phyloP scores from a whole-genome alignment of 192 early-diverging fungal species.

The Podila minutissima region DNA sequence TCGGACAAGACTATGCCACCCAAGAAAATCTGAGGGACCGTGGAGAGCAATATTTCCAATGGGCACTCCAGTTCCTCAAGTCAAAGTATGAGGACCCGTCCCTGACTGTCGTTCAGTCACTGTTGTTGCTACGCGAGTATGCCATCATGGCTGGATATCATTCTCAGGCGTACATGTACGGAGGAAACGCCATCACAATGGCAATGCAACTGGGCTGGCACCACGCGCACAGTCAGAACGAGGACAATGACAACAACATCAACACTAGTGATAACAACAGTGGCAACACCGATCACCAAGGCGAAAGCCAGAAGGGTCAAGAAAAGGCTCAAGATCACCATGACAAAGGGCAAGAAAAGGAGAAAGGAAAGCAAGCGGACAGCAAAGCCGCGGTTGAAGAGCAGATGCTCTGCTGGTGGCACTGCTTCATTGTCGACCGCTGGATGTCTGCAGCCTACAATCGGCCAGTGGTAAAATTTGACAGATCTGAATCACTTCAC shows the following conservation, averaged over 20 bases:
- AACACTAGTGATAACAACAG: not conserved
- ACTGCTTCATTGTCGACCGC: constrained; percentile 51
- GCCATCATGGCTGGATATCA: constrained; percentile 48
- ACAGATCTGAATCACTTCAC: too few species aligned
- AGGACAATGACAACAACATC: not conserved
- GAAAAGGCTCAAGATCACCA: not conserved
- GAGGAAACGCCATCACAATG: constrained; percentile 45
- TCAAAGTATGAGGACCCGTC: constrained; percentile 41
- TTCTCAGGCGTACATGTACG: constrained; percentile 45
- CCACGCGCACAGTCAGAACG: constrained; percentile 4
- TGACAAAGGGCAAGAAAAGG: not conserved
- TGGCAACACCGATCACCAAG: not conserved
- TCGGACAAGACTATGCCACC: not conserved
- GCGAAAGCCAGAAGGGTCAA: not conserved
- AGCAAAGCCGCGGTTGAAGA: constrained; percentile 26
- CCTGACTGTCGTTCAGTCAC: constrained; percentile 33
- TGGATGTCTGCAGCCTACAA: constrained; percentile 46
- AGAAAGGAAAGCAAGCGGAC: constrained; percentile 16
- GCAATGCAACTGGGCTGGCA: constrained; percentile 50
- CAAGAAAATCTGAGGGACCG: constrained; percentile 21
- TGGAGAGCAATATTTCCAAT: constrained; percentile 47
- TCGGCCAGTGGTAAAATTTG: constrained; percentile 26
- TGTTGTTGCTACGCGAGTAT: constrained; percentile 40
- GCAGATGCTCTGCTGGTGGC: constrained; percentile 51
- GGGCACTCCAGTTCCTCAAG: constrained; percentile 34